Percentiles rank a stretch among this genome's conserved stretches.
Conservation (phyloP, 2,329 filamentous ascomycete genomes). For the Scedosporium apiospermum region DNA sequence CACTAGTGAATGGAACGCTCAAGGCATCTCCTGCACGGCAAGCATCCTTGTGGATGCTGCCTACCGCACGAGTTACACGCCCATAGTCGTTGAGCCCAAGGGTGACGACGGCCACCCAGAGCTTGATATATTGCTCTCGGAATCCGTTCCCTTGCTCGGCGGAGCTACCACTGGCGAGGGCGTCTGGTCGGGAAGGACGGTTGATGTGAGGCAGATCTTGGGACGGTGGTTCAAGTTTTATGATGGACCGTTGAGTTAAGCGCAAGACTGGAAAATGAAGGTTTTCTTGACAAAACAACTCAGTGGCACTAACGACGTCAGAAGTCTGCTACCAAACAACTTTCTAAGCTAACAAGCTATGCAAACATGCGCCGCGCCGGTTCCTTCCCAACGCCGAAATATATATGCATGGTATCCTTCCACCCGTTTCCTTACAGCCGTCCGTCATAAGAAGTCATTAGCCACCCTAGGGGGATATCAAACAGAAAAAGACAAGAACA, state of each 20-base stretch:
- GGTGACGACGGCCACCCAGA: conserved; percentile 16
- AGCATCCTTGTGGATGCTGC: conserved; percentile 55
- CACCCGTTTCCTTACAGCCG: conserved; percentile 9
- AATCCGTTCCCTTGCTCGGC: conserved; percentile 48
- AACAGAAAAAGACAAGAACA: neutral
- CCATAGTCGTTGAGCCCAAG: conserved; percentile 38
- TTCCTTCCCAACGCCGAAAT: conserved; percentile 22
- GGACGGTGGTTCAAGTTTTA: conserved; percentile 51
- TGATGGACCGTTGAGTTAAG: neutral
- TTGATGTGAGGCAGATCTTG: conserved; percentile 47
- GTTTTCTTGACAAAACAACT: neutral
- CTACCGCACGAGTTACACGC: conserved; percentile 28
- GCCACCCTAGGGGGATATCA: neutral
- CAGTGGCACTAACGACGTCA: neutral
- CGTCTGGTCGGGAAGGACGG: conserved; percentile 47
- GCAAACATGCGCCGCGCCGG: neutral
- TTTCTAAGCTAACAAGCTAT: neutral
- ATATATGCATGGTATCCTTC: conserved; percentile 30
- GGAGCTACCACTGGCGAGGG: conserved; percentile 38
- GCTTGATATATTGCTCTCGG: conserved; percentile 31
- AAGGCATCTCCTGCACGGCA: conserved; percentile 57
- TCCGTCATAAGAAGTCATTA: neutral
- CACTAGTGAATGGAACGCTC: conserved; percentile 66
- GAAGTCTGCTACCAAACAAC: neutral
- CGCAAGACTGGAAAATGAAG: neutral